Conservation (phyloP, 495 filamentous ascomycete genomes). For the Aspergillus taichungensis region DNA sequence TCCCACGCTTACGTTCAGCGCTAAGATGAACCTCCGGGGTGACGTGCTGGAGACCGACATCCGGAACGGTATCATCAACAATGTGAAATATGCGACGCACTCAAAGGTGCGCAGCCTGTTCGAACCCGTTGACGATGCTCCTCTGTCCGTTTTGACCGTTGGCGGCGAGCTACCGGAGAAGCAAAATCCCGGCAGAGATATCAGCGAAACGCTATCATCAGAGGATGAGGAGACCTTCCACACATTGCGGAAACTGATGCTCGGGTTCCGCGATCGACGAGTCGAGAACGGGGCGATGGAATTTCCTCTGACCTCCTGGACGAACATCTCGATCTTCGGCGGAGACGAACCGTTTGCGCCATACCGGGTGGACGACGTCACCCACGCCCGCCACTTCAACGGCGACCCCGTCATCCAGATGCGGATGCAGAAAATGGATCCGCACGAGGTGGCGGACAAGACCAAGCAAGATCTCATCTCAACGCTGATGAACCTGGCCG, state of each 20-base stretch:
- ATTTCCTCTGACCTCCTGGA: constrained; percentile 11
- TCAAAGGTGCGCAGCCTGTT: constrained; percentile 43
- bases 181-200: not conserved
- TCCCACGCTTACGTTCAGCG: constrained; percentile 76
- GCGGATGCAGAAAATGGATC: constrained; percentile 17
- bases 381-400: constrained; percentile 26
- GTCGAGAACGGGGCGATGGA: constrained; percentile 35
- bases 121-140: constrained; percentile 19
- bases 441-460: constrained; percentile 32
- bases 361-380: constrained; percentile 17
- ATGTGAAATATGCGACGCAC: constrained; percentile 69
- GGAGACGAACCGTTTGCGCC: constrained; percentile 18
- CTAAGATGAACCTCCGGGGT: constrained; percentile 57
- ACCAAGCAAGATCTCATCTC: constrained; percentile 40
- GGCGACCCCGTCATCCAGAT: constrained; percentile 49
- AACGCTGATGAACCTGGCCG: constrained; percentile 70
- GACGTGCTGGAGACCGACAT: constrained; percentile 62
- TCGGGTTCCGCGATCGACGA: constrained; percentile 29
- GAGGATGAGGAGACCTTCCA: constrained; percentile 34
- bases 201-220: constrained; percentile 17
- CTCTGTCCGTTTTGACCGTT: constrained; percentile 19
- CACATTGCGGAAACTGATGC: constrained; percentile 33
- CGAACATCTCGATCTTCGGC: constrained; percentile 23
- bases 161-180: constrained; percentile 26
- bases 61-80: constrained; percentile 55